phyloP scores from a whole-genome alignment of 306 rosid genomes.

The Quillaja saponaria region DNA sequence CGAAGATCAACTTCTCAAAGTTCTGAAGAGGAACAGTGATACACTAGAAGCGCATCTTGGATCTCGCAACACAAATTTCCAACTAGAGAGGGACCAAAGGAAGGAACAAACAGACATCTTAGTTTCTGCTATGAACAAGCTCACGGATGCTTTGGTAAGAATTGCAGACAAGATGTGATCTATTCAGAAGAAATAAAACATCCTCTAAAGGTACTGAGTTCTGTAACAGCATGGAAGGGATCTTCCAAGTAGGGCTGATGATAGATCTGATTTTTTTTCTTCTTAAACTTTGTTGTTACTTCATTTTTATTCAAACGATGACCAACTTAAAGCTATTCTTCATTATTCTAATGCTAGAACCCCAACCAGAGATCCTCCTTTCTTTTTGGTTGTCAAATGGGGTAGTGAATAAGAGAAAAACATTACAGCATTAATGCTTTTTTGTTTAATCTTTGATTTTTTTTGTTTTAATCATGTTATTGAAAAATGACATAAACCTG shows the following conservation, averaged over 20 bases:
- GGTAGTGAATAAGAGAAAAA: too few relatives aligned
- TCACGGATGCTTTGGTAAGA: slow-evolving; percentile 52
- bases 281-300: background rate
- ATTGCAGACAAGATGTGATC: slow-evolving; percentile 57
- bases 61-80: slow-evolving; percentile 41
- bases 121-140: slow-evolving; percentile 48
- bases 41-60: slow-evolving; percentile 46
- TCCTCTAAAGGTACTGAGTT: slow-evolving; percentile 4
- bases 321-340: slow-evolving; percentile 15
- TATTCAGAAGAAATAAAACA: slow-evolving; percentile 18
- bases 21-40: slow-evolving; percentile 40
- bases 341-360: slow-evolving; percentile 17
- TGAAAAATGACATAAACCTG: background rate
- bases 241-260: slow-evolving; percentile 13
- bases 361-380: slow-evolving; percentile 10
- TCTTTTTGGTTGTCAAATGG: background rate
- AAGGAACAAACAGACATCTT: slow-evolving; percentile 46
- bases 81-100: slow-evolving; percentile 54
- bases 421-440: too few relatives aligned
- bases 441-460: background rate
- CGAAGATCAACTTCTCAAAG: slow-evolving; percentile 31
- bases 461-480: background rate
- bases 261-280: slow-evolving; percentile 5
- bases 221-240: slow-evolving; percentile 1
- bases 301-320: background rate